phyloP scores from a whole-genome alignment of 495 filamentous ascomycete genomes.

The Hypoxylon rickii region DNA sequence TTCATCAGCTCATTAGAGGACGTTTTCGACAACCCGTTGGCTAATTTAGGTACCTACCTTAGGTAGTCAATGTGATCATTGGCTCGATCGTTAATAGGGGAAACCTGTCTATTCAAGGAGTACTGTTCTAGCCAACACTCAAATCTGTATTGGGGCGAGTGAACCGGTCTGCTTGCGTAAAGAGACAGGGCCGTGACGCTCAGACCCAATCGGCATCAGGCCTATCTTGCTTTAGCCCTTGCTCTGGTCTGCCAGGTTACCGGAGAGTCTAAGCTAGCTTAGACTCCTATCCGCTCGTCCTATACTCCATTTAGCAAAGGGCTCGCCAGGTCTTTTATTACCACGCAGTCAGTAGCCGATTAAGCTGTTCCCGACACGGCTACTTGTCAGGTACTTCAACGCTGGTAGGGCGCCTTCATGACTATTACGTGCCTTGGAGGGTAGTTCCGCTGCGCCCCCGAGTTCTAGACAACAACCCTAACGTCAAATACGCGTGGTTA shows the following conservation, averaged over 20 bases:
- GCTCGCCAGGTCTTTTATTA: conserved; percentile 24
- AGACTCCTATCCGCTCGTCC: conserved; percentile 11
- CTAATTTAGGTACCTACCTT: too few relatives aligned
- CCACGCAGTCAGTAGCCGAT: not conserved
- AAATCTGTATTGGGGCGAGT: conserved; percentile 2
- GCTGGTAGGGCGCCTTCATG: not conserved
- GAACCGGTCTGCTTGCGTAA: conserved; percentile 4
- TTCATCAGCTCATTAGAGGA: conserved; percentile 1
- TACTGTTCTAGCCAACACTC: conserved; percentile 6
- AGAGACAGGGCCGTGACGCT: conserved; percentile 6
- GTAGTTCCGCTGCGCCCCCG: not conserved
- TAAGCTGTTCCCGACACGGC: not conserved
- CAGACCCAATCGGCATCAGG: conserved; percentile 19
- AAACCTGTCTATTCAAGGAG: too few relatives aligned
- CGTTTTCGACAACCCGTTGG: not conserved
- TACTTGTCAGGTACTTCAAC: conserved; percentile 8
- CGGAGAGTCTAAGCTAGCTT: conserved; percentile 21
- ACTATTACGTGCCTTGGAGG: conserved; percentile 8
- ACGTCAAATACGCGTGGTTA: not conserved
- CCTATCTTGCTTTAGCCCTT: conserved; percentile 18
- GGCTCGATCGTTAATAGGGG: too few relatives aligned
- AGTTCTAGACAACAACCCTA: conserved; percentile 18
- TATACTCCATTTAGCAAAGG: conserved; percentile 10
- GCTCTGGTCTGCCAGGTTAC: conserved; percentile 14
- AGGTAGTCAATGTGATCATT: too few relatives aligned